Conservation (phyloP, 345 rosid genomes). For the Eucalyptus marginata region DNA sequence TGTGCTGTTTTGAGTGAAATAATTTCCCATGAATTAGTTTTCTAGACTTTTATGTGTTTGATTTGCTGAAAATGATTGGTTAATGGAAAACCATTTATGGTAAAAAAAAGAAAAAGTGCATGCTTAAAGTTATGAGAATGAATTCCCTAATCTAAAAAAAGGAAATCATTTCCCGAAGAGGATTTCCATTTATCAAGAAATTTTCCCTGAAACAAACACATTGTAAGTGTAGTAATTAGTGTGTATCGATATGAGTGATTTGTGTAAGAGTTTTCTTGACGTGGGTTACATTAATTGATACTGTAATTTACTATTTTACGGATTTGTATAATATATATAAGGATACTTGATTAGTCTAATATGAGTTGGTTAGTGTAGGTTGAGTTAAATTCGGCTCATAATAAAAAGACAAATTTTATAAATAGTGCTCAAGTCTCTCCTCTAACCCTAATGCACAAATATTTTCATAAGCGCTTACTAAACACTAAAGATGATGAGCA, state of each 20-base stretch:
- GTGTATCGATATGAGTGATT: neutral
- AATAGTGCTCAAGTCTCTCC: rapidly evolving
- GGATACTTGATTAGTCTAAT: too few species aligned
- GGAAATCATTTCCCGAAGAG: neutral
- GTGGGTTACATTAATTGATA: rapidly evolving
- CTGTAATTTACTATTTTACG: rapidly evolving
- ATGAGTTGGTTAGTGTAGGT: too few species aligned
- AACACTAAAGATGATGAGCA: too few species aligned
- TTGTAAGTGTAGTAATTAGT: neutral
- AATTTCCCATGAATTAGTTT: neutral
- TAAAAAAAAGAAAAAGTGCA: neutral
- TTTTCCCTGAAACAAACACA: rapidly evolving
- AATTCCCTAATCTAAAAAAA: neutral
- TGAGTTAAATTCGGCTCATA: too few species aligned
- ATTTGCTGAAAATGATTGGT: neutral
- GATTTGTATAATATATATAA: too few species aligned
- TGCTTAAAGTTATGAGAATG: neutral
- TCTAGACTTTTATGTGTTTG: neutral
- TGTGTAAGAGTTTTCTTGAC: too few species aligned
- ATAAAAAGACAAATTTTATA: too few species aligned
- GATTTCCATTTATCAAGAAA: neutral
- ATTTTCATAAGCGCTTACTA: too few species aligned
- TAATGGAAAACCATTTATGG: rapidly evolving
- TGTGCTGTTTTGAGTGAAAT: neutral
- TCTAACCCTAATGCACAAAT: rapidly evolving